These are phyloP conservation scores for Claviceps spartinae DNA, from an alignment of 2,329 filamentous ascomycete genomes.

Conservation along the genomic window DNA sequence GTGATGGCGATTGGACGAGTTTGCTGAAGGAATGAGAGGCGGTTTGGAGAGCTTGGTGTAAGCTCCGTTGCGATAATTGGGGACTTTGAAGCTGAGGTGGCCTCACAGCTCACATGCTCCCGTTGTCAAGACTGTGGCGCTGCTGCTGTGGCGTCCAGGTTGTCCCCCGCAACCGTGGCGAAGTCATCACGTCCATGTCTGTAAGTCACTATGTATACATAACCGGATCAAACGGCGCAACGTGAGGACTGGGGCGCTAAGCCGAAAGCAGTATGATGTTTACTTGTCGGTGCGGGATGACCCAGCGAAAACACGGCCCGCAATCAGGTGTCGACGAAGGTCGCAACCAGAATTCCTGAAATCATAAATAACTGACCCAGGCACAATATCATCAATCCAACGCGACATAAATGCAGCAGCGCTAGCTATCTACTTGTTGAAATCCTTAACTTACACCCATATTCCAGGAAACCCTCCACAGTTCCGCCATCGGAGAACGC, in stretches of 20 bases:
- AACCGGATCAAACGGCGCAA: not conserved
- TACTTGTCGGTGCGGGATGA: constrained; percentile 10
- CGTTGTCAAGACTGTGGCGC: not conserved
- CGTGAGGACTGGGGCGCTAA: constrained; percentile 7
- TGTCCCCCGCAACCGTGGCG: not conserved
- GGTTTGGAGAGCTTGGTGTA: constrained; percentile 3
- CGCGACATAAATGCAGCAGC: no score
- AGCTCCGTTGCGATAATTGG: constrained; percentile 8
- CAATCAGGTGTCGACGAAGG: constrained; percentile 1
- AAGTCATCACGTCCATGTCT: constrained; percentile 1
- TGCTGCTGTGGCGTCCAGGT: not conserved
- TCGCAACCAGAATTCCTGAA: not conserved
- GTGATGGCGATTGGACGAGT: constrained; percentile 6
- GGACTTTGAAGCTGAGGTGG: constrained; percentile 22
- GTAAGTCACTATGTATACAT: no score
- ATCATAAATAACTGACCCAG: not conserved
- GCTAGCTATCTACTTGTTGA: not conserved
- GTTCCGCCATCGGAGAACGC: not conserved
- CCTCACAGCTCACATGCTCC: constrained; percentile 10
- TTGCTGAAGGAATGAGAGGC: not conserved
- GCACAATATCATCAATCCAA: not conserved
- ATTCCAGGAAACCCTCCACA: not conserved
- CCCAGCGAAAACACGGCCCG: constrained; percentile 16
- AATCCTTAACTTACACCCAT: no score
- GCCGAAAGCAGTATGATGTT: constrained; percentile 17